Percentiles rank a stretch among this genome's conserved stretches.
Evolutionary conservation across 75 land plant species (phyloP).

Genomic region (Azolla pinnata): DNA sequence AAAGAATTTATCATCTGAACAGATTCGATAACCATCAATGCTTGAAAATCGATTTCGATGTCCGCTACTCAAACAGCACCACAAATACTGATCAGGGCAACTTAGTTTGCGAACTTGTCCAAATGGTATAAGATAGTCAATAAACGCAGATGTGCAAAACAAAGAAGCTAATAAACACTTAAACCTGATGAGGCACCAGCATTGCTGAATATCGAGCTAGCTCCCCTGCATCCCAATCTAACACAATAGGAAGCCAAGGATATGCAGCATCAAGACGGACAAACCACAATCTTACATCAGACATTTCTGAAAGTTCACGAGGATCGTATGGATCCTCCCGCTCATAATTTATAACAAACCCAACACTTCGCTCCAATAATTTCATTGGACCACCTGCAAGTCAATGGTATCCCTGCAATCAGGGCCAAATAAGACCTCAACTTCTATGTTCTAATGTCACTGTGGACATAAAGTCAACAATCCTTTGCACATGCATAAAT

Average conservation of each 20-base stretch:
- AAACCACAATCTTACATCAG: slow-evolving; percentile 91
- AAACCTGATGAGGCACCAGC: slow-evolving; percentile 90
- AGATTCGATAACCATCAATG: too few species aligned
- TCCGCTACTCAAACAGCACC: too few species aligned
- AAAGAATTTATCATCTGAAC: too few species aligned
- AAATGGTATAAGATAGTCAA: too few species aligned
- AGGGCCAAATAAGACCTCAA: not conserved
- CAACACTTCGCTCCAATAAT: slow-evolving; percentile 58
- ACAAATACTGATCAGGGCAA: too few species aligned
- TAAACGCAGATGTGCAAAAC: too few species aligned
- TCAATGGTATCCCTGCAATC: slow-evolving; percentile 4
- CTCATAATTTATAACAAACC: slow-evolving; percentile 65
- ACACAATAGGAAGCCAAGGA: slow-evolving; percentile 73
- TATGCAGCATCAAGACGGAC: slow-evolving; percentile 70
- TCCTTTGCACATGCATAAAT: too few species aligned
- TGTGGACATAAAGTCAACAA: too few species aligned
- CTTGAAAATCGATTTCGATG: too few species aligned
- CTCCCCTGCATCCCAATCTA: slow-evolving; percentile 89
- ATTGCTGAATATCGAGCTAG: slow-evolving; percentile 86
- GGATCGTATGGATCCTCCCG: slow-evolving; percentile 61
- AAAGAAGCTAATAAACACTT: too few species aligned
- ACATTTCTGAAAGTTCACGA: slow-evolving; percentile 68
- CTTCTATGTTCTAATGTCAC: too few species aligned
- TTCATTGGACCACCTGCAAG: slow-evolving; percentile 39
- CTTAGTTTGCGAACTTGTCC: too few species aligned